Evolutionary conservation across 208 protist genomes (phyloP).

Genomic region (Crithidia fasciculata): DNA sequence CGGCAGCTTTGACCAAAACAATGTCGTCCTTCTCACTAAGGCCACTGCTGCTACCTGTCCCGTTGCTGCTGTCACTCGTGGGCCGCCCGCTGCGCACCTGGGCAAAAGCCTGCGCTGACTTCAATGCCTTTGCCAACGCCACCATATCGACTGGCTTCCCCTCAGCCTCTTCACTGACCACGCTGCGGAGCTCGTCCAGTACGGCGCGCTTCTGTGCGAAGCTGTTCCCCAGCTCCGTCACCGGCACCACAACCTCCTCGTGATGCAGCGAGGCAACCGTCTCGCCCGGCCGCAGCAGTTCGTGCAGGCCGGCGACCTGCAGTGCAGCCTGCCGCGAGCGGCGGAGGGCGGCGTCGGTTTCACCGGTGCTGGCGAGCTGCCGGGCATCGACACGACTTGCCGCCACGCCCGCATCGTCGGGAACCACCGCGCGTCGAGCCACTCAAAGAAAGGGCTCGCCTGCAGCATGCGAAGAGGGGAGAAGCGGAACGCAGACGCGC

Average conservation of each 20-base stretch:
- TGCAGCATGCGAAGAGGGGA: slow-evolving; percentile 20
- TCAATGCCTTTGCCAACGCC: slow-evolving; percentile 7
- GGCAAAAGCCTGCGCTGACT: slow-evolving; percentile 16
- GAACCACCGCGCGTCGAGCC: slow-evolving; percentile 72
- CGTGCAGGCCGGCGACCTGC: slow-evolving; percentile 47
- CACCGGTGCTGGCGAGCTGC: slow-evolving; percentile 36
- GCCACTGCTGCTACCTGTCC: neutral
- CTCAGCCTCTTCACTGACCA: slow-evolving; percentile 19
- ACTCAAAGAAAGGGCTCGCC: slow-evolving; percentile 58
- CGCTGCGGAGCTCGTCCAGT: slow-evolving; percentile 39
- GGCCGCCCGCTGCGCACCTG: slow-evolving; percentile 10
- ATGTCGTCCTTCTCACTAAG: slow-evolving; percentile 15
- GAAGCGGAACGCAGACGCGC: neutral
- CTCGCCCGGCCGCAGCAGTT: slow-evolving; percentile 70
- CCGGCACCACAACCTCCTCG: slow-evolving; percentile 48
- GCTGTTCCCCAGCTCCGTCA: slow-evolving; percentile 38
- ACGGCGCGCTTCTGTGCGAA: slow-evolving; percentile 31
- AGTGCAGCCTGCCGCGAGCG: slow-evolving; percentile 46
- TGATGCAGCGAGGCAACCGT: slow-evolving; percentile 56
- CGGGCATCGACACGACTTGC: slow-evolving; percentile 38
- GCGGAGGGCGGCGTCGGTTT: slow-evolving; percentile 45
- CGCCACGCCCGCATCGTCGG: slow-evolving; percentile 72
- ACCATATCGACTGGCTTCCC: neutral
- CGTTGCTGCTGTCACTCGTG: neutral
- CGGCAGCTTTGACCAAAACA: slow-evolving; percentile 40